Conservation (phyloP, 2,329 filamentous ascomycete species). For the Xylaria sp. region DNA sequence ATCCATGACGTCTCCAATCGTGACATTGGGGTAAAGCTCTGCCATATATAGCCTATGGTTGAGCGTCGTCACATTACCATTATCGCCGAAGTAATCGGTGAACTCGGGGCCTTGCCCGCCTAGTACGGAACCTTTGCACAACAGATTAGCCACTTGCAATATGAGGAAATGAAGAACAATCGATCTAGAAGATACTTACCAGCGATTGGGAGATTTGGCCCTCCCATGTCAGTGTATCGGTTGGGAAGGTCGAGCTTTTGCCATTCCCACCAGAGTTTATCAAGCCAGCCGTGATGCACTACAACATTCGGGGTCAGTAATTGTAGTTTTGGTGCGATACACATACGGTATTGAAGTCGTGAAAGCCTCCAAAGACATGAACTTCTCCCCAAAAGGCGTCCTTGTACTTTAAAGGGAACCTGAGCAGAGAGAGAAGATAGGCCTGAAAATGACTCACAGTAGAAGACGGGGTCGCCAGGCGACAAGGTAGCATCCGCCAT, state of each 20-base stretch:
- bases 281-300: constrained; percentile 48
- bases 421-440: neutral
- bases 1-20: constrained; percentile 32
- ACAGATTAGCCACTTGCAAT: neutral
- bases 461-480: constrained; percentile 53
- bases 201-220: constrained; percentile 37
- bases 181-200: constrained; percentile 2
- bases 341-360: too few relatives aligned
- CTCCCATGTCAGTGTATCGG: constrained; percentile 44
- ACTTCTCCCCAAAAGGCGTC: neutral
- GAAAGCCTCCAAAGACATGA: neutral
- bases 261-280: constrained; percentile 50
- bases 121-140: constrained; percentile 16
- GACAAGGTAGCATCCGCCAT: constrained; percentile 37
- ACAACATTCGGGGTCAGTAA: neutral
- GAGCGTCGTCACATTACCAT: constrained; percentile 28
- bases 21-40: constrained; percentile 25
- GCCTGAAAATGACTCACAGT: constrained; percentile 8
- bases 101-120: constrained; percentile 29
- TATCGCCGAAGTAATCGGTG: constrained; percentile 36
- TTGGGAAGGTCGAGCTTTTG: constrained; percentile 42
- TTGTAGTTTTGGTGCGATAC: neutral
- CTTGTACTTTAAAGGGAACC: neutral
- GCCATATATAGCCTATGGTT: constrained; percentile 27
- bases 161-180: neutral